These are phyloP conservation scores for Salix exigua DNA, from an alignment of 345 rosid species.

Conservation along the genomic window DNA sequence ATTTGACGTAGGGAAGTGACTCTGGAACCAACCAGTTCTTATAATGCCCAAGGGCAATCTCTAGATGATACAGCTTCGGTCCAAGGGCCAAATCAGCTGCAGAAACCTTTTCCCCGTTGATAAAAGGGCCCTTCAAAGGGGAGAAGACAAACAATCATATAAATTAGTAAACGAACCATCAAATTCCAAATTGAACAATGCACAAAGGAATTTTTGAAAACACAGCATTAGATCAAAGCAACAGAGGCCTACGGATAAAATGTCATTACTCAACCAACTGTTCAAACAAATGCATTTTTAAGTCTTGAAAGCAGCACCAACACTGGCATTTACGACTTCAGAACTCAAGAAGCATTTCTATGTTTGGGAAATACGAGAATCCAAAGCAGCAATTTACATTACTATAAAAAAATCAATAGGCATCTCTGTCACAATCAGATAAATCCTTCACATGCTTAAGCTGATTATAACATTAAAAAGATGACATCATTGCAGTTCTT, in stretches of 20 bases:
- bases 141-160: not conserved
- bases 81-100: slow-evolving; percentile 79
- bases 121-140: slow-evolving; percentile 69
- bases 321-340: not conserved
- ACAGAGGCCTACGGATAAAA: not conserved
- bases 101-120: slow-evolving; percentile 76
- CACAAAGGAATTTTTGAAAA: not conserved
- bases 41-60: slow-evolving; percentile 80
- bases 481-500: not conserved
- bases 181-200: not conserved
- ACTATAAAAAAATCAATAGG: not conserved
- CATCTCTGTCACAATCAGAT: not conserved
- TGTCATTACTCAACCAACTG: too few relatives aligned
- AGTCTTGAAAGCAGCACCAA: not conserved
- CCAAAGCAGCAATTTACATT: not conserved
- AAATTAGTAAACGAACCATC: not conserved
- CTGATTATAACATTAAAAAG: not conserved
- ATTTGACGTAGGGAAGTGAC: slow-evolving; percentile 56
- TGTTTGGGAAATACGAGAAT: not conserved
- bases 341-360: not conserved
- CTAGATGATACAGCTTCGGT: slow-evolving; percentile 77
- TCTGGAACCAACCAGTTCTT: slow-evolving; percentile 86
- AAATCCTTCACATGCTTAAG: not conserved
- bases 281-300: not conserved
- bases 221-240: not conserved